phyloP scores from a whole-genome alignment of 768 basidiomycete genomes.

The Suillus weaverae region DNA sequence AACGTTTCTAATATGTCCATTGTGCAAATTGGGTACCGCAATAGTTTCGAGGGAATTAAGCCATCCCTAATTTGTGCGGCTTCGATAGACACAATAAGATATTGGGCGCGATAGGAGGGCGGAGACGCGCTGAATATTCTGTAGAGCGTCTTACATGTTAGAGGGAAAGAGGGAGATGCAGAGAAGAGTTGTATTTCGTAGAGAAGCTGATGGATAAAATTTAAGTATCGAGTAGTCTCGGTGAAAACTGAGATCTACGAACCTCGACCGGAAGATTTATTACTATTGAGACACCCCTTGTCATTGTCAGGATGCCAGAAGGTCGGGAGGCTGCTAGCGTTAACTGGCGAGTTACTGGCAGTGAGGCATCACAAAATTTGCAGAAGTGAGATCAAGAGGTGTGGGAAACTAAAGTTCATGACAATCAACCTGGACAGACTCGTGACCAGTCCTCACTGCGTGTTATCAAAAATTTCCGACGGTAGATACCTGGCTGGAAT shows the following conservation, averaged over 20 bases:
- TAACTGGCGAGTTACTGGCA: no score
- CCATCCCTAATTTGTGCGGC: constrained; percentile 16
- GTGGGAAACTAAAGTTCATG: no score
- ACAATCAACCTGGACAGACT: no score
- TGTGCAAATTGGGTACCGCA: constrained; percentile 44
- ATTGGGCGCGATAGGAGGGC: constrained; percentile 61
- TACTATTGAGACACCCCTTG: constrained; percentile 16
- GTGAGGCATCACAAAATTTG: no score
- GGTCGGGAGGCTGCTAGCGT: no score
- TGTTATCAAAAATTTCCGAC: no score
- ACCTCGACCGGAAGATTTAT: constrained; percentile 38
- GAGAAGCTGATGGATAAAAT: constrained; percentile 54
- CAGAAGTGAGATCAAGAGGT: no score
- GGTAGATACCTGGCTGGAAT: no score
- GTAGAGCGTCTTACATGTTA: constrained; percentile 52
- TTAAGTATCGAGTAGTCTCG: constrained; percentile 3
- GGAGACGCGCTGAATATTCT: constrained; percentile 56
- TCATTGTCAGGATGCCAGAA: background rate
- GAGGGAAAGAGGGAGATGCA: constrained; percentile 62
- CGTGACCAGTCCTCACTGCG: no score
- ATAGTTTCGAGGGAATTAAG: constrained; percentile 42
- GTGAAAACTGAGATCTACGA: constrained; percentile 2
- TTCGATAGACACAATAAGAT: constrained; percentile 47
- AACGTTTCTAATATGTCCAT: constrained; percentile 47
- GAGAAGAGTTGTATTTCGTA: constrained; percentile 77